Percentiles rank a stretch among this genome's conserved stretches.
These are phyloP conservation scores for Starmerella stellata DNA, from an alignment of 805 yeast species.

Conservation along the genomic window DNA sequence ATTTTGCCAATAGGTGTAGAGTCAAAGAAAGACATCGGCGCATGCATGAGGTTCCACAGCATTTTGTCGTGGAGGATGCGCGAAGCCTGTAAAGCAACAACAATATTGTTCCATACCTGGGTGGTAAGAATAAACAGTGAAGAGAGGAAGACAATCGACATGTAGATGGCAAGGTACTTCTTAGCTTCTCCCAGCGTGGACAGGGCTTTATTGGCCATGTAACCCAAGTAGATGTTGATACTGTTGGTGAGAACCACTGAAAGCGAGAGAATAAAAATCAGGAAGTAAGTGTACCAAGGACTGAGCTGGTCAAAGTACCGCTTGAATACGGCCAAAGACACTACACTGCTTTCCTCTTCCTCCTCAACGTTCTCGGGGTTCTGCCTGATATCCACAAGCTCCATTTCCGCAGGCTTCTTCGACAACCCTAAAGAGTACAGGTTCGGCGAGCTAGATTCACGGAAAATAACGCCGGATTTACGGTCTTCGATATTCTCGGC, in stretches of 20 bases:
- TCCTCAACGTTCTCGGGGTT: constrained; percentile 20
- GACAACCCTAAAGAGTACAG: constrained; percentile 5
- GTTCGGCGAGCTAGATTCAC: constrained; percentile 4
- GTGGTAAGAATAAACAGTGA: constrained; percentile 17
- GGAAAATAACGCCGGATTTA: constrained; percentile 43
- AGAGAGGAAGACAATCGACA: constrained; percentile 40
- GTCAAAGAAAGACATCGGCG: constrained; percentile 64
- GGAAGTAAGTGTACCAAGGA: constrained; percentile 26
- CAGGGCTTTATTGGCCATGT: constrained; percentile 15
- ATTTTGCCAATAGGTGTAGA: constrained; percentile 68
- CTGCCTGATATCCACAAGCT: constrained; percentile 3
- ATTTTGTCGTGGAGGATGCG: constrained; percentile 36
- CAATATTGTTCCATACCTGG: constrained; percentile 40
- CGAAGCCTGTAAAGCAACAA: constrained; percentile 20
- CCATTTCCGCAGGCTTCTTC: constrained; percentile 4
- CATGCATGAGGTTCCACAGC: constrained; percentile 36
- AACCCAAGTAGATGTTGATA: constrained; percentile 15
- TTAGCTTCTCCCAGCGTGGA: constrained; percentile 11
- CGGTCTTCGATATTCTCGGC: constrained; percentile 50
- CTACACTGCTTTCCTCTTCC: constrained; percentile 15
- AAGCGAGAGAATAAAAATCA: constrained; percentile 23
- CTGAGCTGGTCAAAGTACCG: constrained; percentile 18
- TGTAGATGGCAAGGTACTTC: constrained; percentile 60
- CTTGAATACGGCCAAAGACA: constrained; percentile 14
- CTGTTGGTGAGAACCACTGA: constrained; percentile 15